Conservation (phyloP, 768 basidiomycete species). For the Chiua virens region DNA sequence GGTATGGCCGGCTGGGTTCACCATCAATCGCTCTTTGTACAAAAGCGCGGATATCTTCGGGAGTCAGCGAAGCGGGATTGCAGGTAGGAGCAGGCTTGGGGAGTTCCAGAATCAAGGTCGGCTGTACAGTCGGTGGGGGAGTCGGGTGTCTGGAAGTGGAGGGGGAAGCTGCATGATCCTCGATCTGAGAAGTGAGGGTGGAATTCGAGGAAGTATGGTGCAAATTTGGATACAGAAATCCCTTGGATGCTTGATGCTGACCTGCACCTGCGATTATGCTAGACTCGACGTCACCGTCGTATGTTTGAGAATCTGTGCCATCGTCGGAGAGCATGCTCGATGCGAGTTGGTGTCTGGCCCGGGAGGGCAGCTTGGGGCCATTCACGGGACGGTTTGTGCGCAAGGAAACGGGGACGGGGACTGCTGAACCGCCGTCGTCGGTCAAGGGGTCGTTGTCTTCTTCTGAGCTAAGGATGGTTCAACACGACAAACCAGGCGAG, state of each 20-base stretch:
- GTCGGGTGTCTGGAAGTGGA: constrained; percentile 20
- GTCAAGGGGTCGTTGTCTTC: constrained; percentile 88
- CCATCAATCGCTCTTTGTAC: constrained; percentile 77
- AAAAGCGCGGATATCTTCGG: constrained; percentile 78
- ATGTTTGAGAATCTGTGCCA: constrained; percentile 82
- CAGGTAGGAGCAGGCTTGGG: constrained; percentile 39
- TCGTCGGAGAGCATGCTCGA: constrained; percentile 61
- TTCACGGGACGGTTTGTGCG: constrained; percentile 27
- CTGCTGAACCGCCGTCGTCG: constrained; percentile 63
- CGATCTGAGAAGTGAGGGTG: constrained; percentile 48
- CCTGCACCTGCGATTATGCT: constrained; percentile 62
- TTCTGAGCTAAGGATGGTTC: constrained; percentile 56
- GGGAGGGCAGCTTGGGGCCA: constrained; percentile 26
- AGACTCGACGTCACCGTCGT: constrained; percentile 88
- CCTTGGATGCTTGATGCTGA: constrained; percentile 31
- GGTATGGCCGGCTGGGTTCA: constrained; percentile 64
- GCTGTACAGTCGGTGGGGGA: constrained; percentile 28
- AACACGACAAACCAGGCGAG: background rate
- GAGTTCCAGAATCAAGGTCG: constrained; percentile 39
- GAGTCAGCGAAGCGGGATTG: constrained; percentile 65
- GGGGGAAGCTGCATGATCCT: constrained; percentile 16
- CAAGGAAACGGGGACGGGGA: constrained; percentile 41
- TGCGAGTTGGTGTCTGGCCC: constrained; percentile 53
- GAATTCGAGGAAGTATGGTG: constrained; percentile 51
- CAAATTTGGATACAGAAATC: constrained; percentile 30